phyloP scores from a whole-genome alignment of 768 basidiomycete genomes.

The Mycena maculata region DNA sequence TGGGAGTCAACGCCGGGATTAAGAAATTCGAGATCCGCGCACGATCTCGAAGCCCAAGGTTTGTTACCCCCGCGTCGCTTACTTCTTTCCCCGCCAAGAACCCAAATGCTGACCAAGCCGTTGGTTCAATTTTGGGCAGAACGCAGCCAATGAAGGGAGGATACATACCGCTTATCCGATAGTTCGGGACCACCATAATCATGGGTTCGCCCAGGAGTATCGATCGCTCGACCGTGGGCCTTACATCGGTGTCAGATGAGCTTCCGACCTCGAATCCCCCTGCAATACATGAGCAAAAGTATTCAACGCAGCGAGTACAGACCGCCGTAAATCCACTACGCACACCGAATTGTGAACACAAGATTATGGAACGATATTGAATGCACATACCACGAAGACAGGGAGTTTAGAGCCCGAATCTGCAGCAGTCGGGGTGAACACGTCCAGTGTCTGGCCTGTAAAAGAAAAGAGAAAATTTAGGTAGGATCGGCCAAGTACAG shows the following conservation, averaged over 20 bases:
- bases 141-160: background rate
- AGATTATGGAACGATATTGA: too few relatives aligned
- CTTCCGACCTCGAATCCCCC: slow-evolving; percentile 12
- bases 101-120: slow-evolving; percentile 2
- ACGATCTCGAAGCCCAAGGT: slow-evolving; percentile 26
- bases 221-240: slow-evolving; percentile 7
- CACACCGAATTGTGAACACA: too few relatives aligned
- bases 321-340: slow-evolving; percentile 16
- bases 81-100: slow-evolving; percentile 22
- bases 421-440: background rate
- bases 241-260: background rate
- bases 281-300: background rate
- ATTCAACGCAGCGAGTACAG: background rate
- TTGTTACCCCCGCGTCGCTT: slow-evolving; percentile 3
- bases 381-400: slow-evolving; percentile 14
- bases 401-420: background rate
- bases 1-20: background rate
- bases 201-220: slow-evolving; percentile 10
- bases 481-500: too few relatives aligned
- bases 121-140: too few relatives aligned
- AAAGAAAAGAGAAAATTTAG: too few relatives aligned
- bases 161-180: slow-evolving; percentile 9
- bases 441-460: slow-evolving; percentile 8
- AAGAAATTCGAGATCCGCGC: too few relatives aligned
- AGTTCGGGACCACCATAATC: slow-evolving; percentile 13